Evolutionary conservation across 2,329 filamentous ascomycete species (phyloP).

Genomic region (Dendryphion nanum): DNA sequence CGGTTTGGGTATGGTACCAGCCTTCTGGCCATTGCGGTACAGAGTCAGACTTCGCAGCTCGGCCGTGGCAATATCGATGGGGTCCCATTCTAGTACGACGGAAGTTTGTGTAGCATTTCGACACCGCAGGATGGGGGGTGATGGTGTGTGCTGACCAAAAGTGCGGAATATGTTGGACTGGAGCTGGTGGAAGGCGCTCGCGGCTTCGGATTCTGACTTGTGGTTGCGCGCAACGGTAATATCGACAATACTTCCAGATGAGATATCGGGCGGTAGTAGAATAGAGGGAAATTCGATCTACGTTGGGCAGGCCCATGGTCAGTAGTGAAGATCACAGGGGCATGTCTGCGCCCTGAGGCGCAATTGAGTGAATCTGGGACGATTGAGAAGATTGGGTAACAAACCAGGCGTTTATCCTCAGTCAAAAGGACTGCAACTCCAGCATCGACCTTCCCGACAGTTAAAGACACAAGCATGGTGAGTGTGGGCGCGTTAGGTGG

Average conservation of each 20-base stretch:
- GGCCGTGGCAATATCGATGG: conserved; percentile 87
- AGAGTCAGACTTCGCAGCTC: conserved; percentile 85
- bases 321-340: conserved; percentile 17
- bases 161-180: conserved; percentile 84
- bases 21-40: conserved; percentile 95
- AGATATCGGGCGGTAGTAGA: conserved; percentile 90
- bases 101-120: conserved; percentile 98
- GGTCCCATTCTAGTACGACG: conserved; percentile 97
- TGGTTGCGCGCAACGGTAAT: conserved; percentile 91
- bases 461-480: conserved; percentile 92
- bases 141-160: conserved; percentile 79
- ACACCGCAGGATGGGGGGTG: conserved; percentile 77
- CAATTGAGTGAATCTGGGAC: neutral
- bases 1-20: conserved; percentile 87
- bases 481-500: conserved; percentile 3
- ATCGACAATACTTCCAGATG: conserved; percentile 95
- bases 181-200: conserved; percentile 76
- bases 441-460: conserved; percentile 98
- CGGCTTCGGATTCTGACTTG: conserved; percentile 70
- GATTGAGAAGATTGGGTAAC: conserved; percentile 32
- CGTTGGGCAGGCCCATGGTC: no score
- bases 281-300: conserved; percentile 99
- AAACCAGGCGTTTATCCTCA: conserved; percentile 91
- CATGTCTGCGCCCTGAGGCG: conserved; percentile 12
- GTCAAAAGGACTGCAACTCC: conserved; percentile 96